These are phyloP conservation scores for Phyllosticta ampelicida DNA, from an alignment of 2,329 filamentous ascomycete genomes.

Conservation along the genomic window DNA sequence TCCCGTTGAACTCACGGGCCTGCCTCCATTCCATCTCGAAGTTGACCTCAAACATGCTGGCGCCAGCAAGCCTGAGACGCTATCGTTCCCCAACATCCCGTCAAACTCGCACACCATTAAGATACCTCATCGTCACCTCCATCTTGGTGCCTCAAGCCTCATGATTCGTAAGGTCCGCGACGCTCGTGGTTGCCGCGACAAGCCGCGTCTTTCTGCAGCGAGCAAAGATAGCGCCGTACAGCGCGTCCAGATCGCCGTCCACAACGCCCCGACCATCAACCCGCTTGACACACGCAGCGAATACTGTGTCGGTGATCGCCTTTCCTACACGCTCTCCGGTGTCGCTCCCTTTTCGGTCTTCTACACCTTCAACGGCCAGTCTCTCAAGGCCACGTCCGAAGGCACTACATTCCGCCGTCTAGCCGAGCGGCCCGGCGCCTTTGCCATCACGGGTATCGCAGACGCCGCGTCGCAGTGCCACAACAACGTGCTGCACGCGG, in stretches of 20 bases:
- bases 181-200: constrained; percentile 72
- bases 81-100: constrained; percentile 70
- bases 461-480: constrained; percentile 85
- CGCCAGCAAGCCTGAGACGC: constrained; percentile 65
- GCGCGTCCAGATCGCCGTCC: constrained; percentile 85
- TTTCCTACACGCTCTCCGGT: constrained; percentile 84
- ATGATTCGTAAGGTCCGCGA: constrained; percentile 86
- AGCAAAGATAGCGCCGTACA: constrained; percentile 44
- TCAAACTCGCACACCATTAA: constrained; percentile 65
- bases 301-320: constrained; percentile 91
- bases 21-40: constrained; percentile 81
- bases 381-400: constrained; percentile 66
- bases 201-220: constrained; percentile 43
- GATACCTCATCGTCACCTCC: constrained; percentile 74
- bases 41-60: constrained; percentile 89
- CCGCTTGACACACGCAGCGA: constrained; percentile 74
- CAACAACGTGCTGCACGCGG: constrained; percentile 64
- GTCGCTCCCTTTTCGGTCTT: constrained; percentile 85
- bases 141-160: constrained; percentile 80
- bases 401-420: constrained; percentile 86
- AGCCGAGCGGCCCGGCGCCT: constrained; percentile 80
- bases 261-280: constrained; percentile 84
- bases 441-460: constrained; percentile 74
- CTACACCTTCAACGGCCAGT: constrained; percentile 74
- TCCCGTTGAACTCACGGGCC: constrained; percentile 71